Conservation (phyloP, 345 rosid species). For the Citrus medica region DNA sequence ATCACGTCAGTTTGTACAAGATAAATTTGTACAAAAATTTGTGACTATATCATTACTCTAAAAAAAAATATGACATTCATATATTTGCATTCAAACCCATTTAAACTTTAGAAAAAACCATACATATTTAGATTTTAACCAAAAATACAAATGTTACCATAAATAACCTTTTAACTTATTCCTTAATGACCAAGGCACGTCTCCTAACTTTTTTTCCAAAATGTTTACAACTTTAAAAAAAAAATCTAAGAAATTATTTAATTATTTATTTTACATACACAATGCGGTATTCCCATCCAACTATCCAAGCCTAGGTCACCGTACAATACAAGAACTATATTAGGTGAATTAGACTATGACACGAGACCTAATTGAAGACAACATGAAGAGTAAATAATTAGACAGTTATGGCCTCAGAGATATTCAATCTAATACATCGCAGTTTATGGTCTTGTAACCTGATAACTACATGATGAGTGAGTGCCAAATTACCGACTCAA, state of each 20-base stretch:
- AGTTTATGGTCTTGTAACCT: neutral
- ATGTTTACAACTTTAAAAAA: neutral
- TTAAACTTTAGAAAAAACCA: too few species aligned
- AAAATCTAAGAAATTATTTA: neutral
- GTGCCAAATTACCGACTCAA: neutral
- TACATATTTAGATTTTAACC: rapidly evolving
- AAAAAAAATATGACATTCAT: too few species aligned
- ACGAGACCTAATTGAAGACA: conserved; percentile 18
- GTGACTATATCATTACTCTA: too few species aligned
- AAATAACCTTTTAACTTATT: neutral
- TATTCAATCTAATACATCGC: neutral
- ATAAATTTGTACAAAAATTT: too few species aligned
- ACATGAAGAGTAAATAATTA: neutral
- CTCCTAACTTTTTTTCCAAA: neutral
- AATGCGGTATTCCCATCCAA: neutral
- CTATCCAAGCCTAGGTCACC: neutral
- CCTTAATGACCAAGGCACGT: conserved; percentile 15
- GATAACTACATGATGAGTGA: neutral
- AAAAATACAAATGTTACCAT: too few species aligned
- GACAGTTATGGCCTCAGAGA: neutral
- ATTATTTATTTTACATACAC: neutral
- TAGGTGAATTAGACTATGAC: conserved; percentile 24
- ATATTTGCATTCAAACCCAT: rapidly evolving
- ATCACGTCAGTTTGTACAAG: too few species aligned
- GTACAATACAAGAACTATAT: neutral